Evolutionary conservation across 768 basidiomycete genomes (phyloP).

Genomic region (Thelephora ganbajun): DNA sequence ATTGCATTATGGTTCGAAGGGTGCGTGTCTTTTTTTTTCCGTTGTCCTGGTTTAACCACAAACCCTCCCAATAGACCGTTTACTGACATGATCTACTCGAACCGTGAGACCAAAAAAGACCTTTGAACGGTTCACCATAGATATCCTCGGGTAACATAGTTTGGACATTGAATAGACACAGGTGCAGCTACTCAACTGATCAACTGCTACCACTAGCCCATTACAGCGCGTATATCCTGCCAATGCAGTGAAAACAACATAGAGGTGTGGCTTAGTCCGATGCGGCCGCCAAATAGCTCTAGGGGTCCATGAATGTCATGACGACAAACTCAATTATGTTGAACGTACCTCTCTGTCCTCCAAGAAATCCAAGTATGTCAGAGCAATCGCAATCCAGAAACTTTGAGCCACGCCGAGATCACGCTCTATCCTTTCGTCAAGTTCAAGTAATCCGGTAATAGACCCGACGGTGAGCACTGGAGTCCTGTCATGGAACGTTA

Average conservation of each 20-base stretch:
- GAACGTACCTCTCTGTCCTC: slow-evolving; percentile 54
- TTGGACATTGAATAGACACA: too few relatives aligned
- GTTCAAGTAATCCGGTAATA: slow-evolving; percentile 46
- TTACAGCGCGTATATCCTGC: too few relatives aligned
- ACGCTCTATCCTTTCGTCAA: slow-evolving; percentile 41
- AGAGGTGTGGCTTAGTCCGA: too few relatives aligned
- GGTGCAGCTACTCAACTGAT: too few relatives aligned
- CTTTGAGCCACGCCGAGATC: slow-evolving; percentile 57
- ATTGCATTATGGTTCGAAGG: slow-evolving; percentile 85
- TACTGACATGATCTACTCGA: slow-evolving; percentile 71
- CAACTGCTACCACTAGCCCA: too few relatives aligned
- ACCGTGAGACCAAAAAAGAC: slow-evolving; percentile 23
- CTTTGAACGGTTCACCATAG: too few relatives aligned
- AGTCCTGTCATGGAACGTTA: slow-evolving; percentile 62
- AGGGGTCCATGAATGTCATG: too few relatives aligned
- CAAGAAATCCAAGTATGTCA: slow-evolving; percentile 68
- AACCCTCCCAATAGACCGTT: slow-evolving; percentile 36
- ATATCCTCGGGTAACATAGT: too few relatives aligned
- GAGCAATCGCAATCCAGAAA: slow-evolving; percentile 64
- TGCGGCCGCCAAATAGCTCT: too few relatives aligned
- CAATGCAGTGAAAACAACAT: too few relatives aligned
- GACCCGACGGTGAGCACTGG: slow-evolving; percentile 47
- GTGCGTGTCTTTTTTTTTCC: slow-evolving; percentile 29
- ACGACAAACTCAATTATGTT: too few relatives aligned
- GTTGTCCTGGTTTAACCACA: not conserved